phyloP scores from a whole-genome alignment of 306 rosid species.

The Delonix regia region DNA sequence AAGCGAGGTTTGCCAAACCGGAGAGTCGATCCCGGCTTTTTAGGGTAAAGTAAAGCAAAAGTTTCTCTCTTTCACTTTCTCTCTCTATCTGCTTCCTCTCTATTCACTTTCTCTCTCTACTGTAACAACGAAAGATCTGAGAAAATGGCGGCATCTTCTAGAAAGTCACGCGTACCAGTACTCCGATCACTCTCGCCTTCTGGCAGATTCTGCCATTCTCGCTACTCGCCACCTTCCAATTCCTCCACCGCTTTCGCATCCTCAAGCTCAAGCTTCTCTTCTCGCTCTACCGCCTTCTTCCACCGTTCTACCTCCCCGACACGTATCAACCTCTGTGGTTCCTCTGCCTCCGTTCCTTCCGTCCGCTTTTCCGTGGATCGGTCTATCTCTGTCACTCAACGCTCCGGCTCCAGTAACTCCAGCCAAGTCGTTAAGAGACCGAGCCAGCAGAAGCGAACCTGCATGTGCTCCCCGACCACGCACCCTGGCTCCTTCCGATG shows the following conservation, averaged over 20 bases:
- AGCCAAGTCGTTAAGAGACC: constrained; percentile 48
- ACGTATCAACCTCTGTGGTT: constrained; percentile 56
- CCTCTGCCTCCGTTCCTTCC: constrained; percentile 55
- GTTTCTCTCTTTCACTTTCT: not conserved
- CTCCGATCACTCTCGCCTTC: constrained; percentile 64
- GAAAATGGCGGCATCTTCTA: constrained; percentile 70
- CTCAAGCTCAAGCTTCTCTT: constrained; percentile 71
- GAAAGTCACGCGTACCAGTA: constrained; percentile 62
- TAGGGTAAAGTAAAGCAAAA: not conserved
- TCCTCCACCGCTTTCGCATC: constrained; percentile 72
- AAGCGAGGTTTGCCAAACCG: constrained; percentile 82
- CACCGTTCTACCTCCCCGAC: constrained; percentile 69
- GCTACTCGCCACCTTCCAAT: constrained; percentile 30
- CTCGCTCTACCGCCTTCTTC: constrained; percentile 59
- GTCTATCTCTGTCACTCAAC: constrained; percentile 61
- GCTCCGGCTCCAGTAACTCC: constrained; percentile 28
- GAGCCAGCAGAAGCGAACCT: constrained; percentile 67
- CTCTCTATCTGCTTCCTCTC: not conserved
- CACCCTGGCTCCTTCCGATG: constrained; percentile 98
- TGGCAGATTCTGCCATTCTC: constrained; percentile 53
- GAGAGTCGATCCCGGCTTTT: constrained; percentile 53
- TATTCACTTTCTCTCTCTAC: constrained; percentile 22
- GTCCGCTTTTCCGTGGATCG: constrained; percentile 76
- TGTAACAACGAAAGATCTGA: not conserved
- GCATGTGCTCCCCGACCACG: constrained; percentile 91